phyloP scores from a whole-genome alignment of 2,329 filamentous ascomycete species.

The Pyrenophora seminiperda region DNA sequence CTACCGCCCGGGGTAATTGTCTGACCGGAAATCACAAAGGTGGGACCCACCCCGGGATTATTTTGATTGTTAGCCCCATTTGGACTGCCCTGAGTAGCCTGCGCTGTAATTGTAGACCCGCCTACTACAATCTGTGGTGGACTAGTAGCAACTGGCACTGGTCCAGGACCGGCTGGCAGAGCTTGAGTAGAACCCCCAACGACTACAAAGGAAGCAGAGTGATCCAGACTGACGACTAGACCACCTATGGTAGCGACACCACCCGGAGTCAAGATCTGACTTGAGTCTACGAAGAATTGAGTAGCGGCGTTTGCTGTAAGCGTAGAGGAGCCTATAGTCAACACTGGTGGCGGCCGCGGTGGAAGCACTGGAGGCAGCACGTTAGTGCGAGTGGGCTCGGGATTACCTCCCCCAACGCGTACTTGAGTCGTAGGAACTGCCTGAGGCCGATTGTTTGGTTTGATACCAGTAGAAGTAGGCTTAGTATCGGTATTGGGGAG shows the following conservation, averaged over 20 bases:
- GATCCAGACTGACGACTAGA: slow-evolving; percentile 49
- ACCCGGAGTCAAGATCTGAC: slow-evolving; percentile 47
- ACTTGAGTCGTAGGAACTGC: slow-evolving; percentile 10
- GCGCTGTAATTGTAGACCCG: slow-evolving; percentile 35
- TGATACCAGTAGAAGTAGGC: slow-evolving; percentile 6
- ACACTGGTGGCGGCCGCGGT: slow-evolving; percentile 36
- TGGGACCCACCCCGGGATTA: slow-evolving; percentile 15
- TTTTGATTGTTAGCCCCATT: slow-evolving; percentile 3
- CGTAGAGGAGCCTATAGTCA: slow-evolving; percentile 49
- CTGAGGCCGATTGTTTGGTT: slow-evolving; percentile 6
- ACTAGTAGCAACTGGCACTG: slow-evolving; percentile 6
- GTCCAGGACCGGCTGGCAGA: slow-evolving; percentile 25
- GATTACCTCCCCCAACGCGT: slow-evolving; percentile 5
- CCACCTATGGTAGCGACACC: slow-evolving; percentile 48
- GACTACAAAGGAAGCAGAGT: slow-evolving; percentile 48
- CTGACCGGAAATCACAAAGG: slow-evolving; percentile 48
- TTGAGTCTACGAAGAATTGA: slow-evolving; percentile 51
- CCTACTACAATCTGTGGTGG: slow-evolving; percentile 32
- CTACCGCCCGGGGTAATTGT: slow-evolving; percentile 46
- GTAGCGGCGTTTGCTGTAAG: slow-evolving; percentile 54
- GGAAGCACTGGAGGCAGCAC: slow-evolving; percentile 24
- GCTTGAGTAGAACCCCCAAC: slow-evolving; percentile 47
- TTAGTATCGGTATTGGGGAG: slow-evolving; percentile 7
- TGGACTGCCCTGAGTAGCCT: slow-evolving; percentile 2
- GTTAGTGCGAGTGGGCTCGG: slow-evolving; percentile 22